phyloP scores from a whole-genome alignment of 2,329 filamentous ascomycete genomes.

The Teratosphaeria nubilosa region DNA sequence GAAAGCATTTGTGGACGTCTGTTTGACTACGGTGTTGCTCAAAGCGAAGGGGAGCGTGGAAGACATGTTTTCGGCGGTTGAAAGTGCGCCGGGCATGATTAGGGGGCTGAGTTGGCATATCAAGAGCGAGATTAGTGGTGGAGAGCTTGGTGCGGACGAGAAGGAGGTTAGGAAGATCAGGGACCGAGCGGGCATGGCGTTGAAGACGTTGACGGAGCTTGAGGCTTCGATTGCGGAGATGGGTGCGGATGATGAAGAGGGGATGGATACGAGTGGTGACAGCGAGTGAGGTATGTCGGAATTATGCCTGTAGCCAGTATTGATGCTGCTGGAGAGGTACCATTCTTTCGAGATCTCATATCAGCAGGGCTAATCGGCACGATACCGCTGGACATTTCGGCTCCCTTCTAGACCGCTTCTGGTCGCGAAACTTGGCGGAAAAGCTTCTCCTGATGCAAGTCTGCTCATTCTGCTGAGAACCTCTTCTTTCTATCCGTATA shows the following conservation, averaged over 20 bases:
- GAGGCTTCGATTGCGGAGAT: background rate
- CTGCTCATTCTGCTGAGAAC: no score
- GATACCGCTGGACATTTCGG: no score
- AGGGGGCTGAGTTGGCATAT: constrained; percentile 72
- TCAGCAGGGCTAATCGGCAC: no score
- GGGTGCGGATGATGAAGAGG: constrained; percentile 1
- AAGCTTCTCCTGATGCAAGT: no score
- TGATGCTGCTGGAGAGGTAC: no score
- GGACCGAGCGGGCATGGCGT: constrained; percentile 30
- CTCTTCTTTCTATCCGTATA: no score
- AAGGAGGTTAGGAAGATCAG: constrained; percentile 43
- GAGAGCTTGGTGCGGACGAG: constrained; percentile 41
- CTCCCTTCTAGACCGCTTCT: no score
- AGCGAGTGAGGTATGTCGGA: background rate
- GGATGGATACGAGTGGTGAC: background rate
- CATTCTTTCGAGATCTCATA: no score
- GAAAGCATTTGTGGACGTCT: constrained; percentile 65
- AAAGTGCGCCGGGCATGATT: constrained; percentile 56
- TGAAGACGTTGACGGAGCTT: constrained; percentile 14
- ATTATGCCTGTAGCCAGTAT: no score
- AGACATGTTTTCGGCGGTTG: constrained; percentile 56
- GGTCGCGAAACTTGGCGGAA: no score
- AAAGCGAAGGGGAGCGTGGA: constrained; percentile 42
- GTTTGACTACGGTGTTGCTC: constrained; percentile 67
- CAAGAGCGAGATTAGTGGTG: constrained; percentile 61